These are phyloP conservation scores for Backusella liffmaniae DNA, from an alignment of 192 early-diverging fungal species.

Conservation along the genomic window DNA sequence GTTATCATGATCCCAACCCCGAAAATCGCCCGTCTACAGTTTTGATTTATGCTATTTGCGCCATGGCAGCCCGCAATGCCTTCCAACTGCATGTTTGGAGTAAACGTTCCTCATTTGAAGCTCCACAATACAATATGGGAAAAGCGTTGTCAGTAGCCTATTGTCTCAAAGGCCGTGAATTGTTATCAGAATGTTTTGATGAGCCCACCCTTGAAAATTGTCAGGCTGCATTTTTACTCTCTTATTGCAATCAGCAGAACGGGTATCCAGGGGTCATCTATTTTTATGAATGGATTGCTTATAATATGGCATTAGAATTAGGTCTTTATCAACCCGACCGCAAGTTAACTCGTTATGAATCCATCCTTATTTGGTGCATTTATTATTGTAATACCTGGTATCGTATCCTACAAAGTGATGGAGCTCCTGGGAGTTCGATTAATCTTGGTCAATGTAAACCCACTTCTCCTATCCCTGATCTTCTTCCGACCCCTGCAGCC, in stretches of 20 bases:
- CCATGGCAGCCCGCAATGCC: slow-evolving; percentile 39
- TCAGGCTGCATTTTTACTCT: slow-evolving; percentile 36
- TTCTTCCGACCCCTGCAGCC: slow-evolving; percentile 6
- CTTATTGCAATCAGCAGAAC: slow-evolving; percentile 38
- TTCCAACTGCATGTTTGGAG: slow-evolving; percentile 41
- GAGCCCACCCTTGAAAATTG: slow-evolving; percentile 32
- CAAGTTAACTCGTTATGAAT: slow-evolving; percentile 21
- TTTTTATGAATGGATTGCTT: slow-evolving; percentile 42
- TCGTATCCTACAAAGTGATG: slow-evolving; percentile 24
- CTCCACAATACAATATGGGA: slow-evolving; percentile 38
- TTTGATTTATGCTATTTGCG: slow-evolving; percentile 33
- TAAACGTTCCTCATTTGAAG: slow-evolving; percentile 20
- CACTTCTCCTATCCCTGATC: slow-evolving; percentile 3
- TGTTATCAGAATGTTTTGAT: slow-evolving; percentile 39
- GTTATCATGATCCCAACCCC: slow-evolving; percentile 20
- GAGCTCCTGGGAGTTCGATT: neutral
- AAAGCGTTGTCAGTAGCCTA: slow-evolving; percentile 36
- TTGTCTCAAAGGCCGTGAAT: slow-evolving; percentile 28
- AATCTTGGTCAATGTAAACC: slow-evolving; percentile 11
- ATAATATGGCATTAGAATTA: slow-evolving; percentile 35
- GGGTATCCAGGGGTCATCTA: slow-evolving; percentile 31
- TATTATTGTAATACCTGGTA: slow-evolving; percentile 39
- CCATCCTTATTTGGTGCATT: slow-evolving; percentile 33
- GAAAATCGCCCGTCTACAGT: slow-evolving; percentile 24
- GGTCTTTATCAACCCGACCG: slow-evolving; percentile 27